These are phyloP conservation scores for Kodamaea suecica DNA, from an alignment of 1,139 yeast species.

Conservation along the genomic window DNA sequence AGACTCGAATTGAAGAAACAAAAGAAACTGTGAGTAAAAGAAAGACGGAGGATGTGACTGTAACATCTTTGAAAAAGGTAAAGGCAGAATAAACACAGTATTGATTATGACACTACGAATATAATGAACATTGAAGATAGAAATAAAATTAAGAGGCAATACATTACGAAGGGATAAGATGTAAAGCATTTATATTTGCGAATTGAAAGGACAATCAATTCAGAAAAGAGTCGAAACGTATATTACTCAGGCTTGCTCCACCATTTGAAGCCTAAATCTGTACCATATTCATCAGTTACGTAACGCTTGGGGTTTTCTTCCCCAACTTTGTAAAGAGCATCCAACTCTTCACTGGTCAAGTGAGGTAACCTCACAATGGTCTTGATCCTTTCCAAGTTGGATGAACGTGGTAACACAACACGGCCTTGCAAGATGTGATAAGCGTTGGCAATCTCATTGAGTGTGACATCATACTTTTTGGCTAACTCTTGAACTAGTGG, in stretches of 20 bases:
- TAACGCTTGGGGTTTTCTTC: constrained; percentile 39
- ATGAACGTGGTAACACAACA: constrained; percentile 33
- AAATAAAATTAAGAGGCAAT: too few species aligned
- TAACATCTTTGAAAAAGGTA: constrained; percentile 4
- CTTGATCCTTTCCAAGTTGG: constrained; percentile 37
- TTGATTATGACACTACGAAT: too few species aligned
- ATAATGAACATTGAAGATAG: too few species aligned
- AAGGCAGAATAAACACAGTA: constrained; percentile 4
- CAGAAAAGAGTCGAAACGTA: neutral
- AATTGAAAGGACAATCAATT: neutral
- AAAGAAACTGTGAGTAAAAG: too few species aligned
- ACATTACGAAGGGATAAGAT: neutral
- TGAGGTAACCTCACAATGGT: constrained; percentile 33
- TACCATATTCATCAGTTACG: constrained; percentile 36
- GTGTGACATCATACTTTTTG: constrained; percentile 28
- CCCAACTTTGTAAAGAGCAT: constrained; percentile 42
- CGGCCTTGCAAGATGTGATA: constrained; percentile 38
- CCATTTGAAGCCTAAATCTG: constrained; percentile 36
- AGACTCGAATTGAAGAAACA: too few species aligned
- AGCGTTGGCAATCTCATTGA: constrained; percentile 36
- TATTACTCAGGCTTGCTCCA: too few species aligned
- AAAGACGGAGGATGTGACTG: constrained; percentile 5
- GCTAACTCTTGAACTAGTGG: constrained; percentile 33
- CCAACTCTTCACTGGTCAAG: constrained; percentile 43
- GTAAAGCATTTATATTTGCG: neutral